phyloP scores from a whole-genome alignment of 2,329 filamentous ascomycete species.

The Penicillium italicum region DNA sequence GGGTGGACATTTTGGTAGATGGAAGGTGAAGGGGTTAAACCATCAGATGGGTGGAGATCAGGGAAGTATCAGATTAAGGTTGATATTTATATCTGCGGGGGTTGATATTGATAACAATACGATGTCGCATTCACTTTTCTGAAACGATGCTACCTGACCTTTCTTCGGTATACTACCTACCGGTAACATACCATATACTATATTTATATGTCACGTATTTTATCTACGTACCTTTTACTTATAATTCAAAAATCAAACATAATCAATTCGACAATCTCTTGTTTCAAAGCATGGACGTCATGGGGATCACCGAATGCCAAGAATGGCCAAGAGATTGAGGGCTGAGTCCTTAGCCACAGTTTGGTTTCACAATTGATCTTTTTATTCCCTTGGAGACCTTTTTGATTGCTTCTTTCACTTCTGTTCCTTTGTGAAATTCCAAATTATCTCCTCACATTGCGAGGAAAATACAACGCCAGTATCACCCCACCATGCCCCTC shows the following conservation, averaged over 20 bases:
- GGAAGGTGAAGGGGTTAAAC: neutral
- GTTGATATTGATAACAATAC: neutral
- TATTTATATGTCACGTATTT: too few species aligned
- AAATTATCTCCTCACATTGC: neutral
- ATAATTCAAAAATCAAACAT: too few species aligned
- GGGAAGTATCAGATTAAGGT: neutral
- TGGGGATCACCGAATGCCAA: neutral
- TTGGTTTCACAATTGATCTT: neutral
- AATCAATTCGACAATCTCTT: neutral
- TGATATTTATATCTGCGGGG: conserved; percentile 9
- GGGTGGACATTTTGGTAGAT: conserved; percentile 22
- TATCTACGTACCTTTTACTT: too few species aligned
- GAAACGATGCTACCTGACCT: conserved; percentile 14
- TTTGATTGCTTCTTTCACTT: neutral
- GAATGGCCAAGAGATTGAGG: conserved; percentile 3
- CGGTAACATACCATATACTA: too few species aligned
- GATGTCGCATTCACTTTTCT: neutral
- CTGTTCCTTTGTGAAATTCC: neutral
- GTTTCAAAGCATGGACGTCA: neutral
- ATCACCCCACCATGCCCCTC: conserved; percentile 17
- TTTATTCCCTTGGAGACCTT: neutral
- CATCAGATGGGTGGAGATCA: neutral
- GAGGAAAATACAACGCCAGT: neutral
- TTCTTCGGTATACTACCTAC: too few species aligned
- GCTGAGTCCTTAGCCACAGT: neutral